These are phyloP conservation scores for Erysimum cheiri DNA, from an alignment of 441 rosid genomes.

Conservation along the genomic window DNA sequence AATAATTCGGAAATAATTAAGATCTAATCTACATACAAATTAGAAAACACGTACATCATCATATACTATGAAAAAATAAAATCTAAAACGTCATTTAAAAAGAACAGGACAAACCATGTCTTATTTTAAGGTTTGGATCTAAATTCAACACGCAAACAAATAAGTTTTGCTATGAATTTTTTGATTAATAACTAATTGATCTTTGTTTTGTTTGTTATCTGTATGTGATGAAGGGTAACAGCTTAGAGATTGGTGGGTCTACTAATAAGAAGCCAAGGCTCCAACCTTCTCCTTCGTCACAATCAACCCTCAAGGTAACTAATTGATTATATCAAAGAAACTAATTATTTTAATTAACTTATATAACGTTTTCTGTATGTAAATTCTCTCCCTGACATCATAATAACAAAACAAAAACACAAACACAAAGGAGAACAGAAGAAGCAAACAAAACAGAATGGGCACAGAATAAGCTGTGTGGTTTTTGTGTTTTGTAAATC, in stretches of 20 bases:
- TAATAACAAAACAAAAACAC: constrained; percentile 44
- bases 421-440: constrained; percentile 51
- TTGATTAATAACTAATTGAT: constrained; percentile 12
- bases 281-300: constrained; percentile 74
- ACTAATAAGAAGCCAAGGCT: constrained; percentile 88
- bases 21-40: constrained; percentile 1
- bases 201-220: constrained; percentile 35
- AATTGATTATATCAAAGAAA: constrained; percentile 18
- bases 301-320: constrained; percentile 85
- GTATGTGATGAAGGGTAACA: constrained; percentile 63
- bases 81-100: constrained; percentile 29
- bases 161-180: constrained; percentile 7
- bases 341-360: background rate
- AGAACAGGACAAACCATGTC: constrained; percentile 23
- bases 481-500: constrained; percentile 41
- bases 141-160: constrained; percentile 24
- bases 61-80: constrained; percentile 9
- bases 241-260: constrained; percentile 80
- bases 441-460: constrained; percentile 51
- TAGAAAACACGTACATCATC: constrained; percentile 16
- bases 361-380: constrained; percentile 29
- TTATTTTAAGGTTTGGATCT: constrained; percentile 35
- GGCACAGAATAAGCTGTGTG: constrained; percentile 50
- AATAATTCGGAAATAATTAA: constrained; percentile 2
- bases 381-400: constrained; percentile 40